phyloP scores from a whole-genome alignment of 352 stramenopile genomes.

The Globisporangium ultimum region DNA sequence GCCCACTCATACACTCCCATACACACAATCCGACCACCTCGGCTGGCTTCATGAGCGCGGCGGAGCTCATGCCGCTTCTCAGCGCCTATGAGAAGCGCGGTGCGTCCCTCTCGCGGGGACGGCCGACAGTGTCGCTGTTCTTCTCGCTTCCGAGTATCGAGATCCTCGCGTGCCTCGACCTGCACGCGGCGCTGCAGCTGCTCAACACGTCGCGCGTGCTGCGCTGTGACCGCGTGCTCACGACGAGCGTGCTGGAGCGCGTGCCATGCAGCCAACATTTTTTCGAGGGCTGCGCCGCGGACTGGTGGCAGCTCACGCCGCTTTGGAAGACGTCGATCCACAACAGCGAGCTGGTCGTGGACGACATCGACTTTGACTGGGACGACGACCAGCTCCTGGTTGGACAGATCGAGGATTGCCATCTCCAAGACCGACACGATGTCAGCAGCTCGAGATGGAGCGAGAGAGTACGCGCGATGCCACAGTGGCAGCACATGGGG shows the following conservation, averaged over 20 bases:
- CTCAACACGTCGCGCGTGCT: constrained; percentile 39
- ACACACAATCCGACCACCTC: no score
- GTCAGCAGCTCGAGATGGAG: constrained; percentile 25
- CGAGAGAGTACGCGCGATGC: constrained; percentile 32
- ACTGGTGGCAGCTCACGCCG: constrained; percentile 52
- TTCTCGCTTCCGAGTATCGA: constrained; percentile 35
- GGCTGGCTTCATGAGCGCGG: no score
- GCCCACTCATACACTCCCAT: no score
- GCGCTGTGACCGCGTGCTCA: constrained; percentile 38
- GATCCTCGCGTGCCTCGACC: constrained; percentile 45
- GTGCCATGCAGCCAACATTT: constrained; percentile 50
- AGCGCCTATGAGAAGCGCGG: no score
- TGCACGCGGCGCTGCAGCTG: constrained; percentile 43
- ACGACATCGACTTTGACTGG: constrained; percentile 40
- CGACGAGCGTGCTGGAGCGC: constrained; percentile 37
- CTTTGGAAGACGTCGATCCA: constrained; percentile 26
- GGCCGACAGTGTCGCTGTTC: constrained; percentile 14
- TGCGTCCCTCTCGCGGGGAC: no score
- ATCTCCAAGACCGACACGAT: constrained; percentile 15
- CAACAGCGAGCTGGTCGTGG: constrained; percentile 22
- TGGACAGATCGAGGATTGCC: constrained; percentile 32
- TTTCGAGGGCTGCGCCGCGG: constrained; percentile 43
- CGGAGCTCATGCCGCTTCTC: no score
- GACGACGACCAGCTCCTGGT: constrained; percentile 32
- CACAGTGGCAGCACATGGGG: constrained; percentile 46